Evolutionary conservation across 2,329 filamentous ascomycete species (phyloP).

Genomic region (Penicillium sp.): DNA sequence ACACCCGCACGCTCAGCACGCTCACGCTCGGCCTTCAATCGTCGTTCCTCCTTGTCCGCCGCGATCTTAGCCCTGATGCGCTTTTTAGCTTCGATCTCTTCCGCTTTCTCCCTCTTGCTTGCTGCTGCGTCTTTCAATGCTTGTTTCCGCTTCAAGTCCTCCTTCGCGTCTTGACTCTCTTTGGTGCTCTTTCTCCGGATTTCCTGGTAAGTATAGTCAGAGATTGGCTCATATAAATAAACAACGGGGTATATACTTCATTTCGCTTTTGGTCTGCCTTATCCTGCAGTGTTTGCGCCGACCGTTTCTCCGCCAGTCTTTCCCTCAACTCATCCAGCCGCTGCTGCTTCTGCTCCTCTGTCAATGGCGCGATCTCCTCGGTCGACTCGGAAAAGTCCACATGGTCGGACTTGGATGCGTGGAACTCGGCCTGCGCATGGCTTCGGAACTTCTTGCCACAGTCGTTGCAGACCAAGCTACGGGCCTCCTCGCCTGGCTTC

Average conservation of each 20-base stretch:
- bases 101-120: conserved; percentile 84
- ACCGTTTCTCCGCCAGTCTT: conserved; percentile 71
- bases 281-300: conserved; percentile 66
- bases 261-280: conserved; percentile 82
- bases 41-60: conserved; percentile 86
- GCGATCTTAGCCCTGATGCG: conserved; percentile 92
- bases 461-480: conserved; percentile 88
- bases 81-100: conserved; percentile 81
- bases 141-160: conserved; percentile 83
- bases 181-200: conserved; percentile 84
- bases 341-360: conserved; percentile 85
- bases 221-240: not conserved
- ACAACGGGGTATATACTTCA: conserved; percentile 56
- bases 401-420: conserved; percentile 88
- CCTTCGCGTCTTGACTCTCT: conserved; percentile 84
- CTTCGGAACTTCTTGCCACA: conserved; percentile 89
- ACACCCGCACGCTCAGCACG: conserved; percentile 85
- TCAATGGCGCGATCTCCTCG: conserved; percentile 86
- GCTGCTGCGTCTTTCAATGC: conserved; percentile 85
- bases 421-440: conserved; percentile 79
- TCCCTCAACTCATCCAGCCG: conserved; percentile 72
- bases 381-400: conserved; percentile 90
- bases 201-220: conserved; percentile 41
- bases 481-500: conserved; percentile 68
- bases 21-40: conserved; percentile 78